A percentile compares a stretch with the other conserved stretches of the same genome.
Evolutionary conservation across 352 stramenopile species (phyloP).

Genomic region (Pythium vanterpoolii): DNA sequence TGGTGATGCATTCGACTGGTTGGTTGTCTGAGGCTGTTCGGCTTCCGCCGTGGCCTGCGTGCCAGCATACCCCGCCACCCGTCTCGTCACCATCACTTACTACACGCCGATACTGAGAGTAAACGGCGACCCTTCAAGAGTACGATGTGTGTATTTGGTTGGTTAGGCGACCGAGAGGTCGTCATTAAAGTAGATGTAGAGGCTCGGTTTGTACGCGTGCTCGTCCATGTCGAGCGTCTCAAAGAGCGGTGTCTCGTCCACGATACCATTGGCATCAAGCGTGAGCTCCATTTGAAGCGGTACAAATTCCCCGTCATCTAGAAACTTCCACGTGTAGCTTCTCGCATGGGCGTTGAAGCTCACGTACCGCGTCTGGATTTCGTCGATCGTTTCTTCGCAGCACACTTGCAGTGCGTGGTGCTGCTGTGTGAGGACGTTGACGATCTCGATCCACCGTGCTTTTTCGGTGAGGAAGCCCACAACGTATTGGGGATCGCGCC

Average conservation of each 20-base stretch:
- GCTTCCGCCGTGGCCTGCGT: slow-evolving; percentile 6
- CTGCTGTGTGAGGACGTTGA: slow-evolving; percentile 91
- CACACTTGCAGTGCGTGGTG: slow-evolving; percentile 79
- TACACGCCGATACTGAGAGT: too few relatives aligned
- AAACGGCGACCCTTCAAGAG: too few relatives aligned
- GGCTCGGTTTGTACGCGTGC: slow-evolving; percentile 82
- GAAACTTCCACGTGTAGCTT: slow-evolving; percentile 92
- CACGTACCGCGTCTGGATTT: slow-evolving; percentile 88
- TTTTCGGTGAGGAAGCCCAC: slow-evolving; percentile 72
- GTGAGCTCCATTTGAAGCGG: slow-evolving; percentile 86
- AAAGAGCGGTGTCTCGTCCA: slow-evolving; percentile 77
- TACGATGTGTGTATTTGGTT: too few relatives aligned
- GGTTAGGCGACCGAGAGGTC: slow-evolving; percentile 84
- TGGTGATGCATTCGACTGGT: slow-evolving; percentile 1
- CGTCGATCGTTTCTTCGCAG: slow-evolving; percentile 82
- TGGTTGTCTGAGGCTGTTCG: neutral
- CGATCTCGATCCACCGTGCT: slow-evolving; percentile 75
- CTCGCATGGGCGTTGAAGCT: slow-evolving; percentile 83
- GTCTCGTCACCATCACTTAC: slow-evolving; percentile 20
- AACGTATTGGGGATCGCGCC: slow-evolving; percentile 72
- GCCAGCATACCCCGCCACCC: slow-evolving; percentile 6
- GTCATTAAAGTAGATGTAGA: slow-evolving; percentile 94
- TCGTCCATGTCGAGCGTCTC: slow-evolving; percentile 86
- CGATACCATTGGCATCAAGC: slow-evolving; percentile 86
- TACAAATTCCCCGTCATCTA: slow-evolving; percentile 86